phyloP scores from a whole-genome alignment of 1,139 yeast species.

The Suhomyces chickasaworum region DNA sequence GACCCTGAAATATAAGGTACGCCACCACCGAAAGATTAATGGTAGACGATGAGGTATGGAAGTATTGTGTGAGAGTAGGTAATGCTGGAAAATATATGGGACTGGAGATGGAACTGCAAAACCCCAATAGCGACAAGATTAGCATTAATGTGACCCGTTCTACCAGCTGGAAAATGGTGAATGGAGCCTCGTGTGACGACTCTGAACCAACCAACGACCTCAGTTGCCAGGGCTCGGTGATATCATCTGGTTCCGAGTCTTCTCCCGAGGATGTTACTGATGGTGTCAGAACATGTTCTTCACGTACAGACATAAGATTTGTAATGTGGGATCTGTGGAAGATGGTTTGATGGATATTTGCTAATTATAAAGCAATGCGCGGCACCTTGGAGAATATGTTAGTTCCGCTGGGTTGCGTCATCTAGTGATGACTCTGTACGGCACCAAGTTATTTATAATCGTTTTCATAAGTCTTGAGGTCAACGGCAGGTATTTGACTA shows the following conservation, averaged over 20 bases:
- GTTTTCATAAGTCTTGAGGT: too few species aligned
- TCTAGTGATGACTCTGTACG: too few species aligned
- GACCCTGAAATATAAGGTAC: constrained; percentile 40
- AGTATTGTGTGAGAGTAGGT: constrained; percentile 35
- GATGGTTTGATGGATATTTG: too few species aligned
- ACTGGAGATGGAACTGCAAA: constrained; percentile 43
- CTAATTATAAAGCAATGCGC: too few species aligned
- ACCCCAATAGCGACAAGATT: constrained; percentile 35
- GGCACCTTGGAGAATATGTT: too few species aligned
- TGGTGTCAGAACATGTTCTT: background rate
- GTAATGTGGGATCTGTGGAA: too few species aligned
- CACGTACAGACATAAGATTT: background rate
- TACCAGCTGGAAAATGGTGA: constrained; percentile 19
- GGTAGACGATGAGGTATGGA: constrained; percentile 26
- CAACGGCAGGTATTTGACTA: too few species aligned
- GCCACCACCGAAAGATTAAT: constrained; percentile 42
- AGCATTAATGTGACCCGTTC: constrained; percentile 24
- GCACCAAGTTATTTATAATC: too few species aligned
- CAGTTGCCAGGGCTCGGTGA: background rate
- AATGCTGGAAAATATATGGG: constrained; percentile 47
- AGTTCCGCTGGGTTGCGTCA: too few species aligned
- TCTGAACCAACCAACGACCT: background rate
- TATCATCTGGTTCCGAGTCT: background rate
- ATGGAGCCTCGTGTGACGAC: constrained; percentile 9
- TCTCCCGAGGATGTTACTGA: background rate